Percentiles rank a stretch among this genome's conserved stretches.
phyloP scores from a whole-genome alignment of 495 filamentous ascomycete genomes.

The Elaphomyces granulatus region DNA sequence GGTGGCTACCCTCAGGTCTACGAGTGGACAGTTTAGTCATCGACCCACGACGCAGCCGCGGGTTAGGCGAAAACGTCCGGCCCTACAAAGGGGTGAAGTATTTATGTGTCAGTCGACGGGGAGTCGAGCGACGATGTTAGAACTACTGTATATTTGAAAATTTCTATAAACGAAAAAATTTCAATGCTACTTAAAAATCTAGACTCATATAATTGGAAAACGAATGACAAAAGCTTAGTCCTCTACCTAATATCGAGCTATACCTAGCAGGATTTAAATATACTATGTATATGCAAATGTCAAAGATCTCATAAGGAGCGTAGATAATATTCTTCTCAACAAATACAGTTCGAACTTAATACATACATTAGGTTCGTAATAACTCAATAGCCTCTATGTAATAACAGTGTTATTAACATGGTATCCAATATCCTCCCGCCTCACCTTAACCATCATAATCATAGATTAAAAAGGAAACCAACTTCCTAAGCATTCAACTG shows the following conservation, averaged over 20 bases:
- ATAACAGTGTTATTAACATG: too few species aligned
- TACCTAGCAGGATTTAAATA: not conserved
- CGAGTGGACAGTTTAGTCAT: conserved; percentile 80
- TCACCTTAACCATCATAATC: too few species aligned
- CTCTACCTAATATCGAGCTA: too few species aligned
- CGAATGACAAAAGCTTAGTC: not conserved
- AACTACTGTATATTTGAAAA: too few species aligned
- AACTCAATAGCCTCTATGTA: too few species aligned
- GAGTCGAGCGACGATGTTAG: conserved; percentile 51
- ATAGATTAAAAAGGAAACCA: too few species aligned
- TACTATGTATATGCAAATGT: conserved; percentile 1
- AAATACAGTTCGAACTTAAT: too few species aligned
- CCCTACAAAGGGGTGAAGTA: conserved; percentile 99
- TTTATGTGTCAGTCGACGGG: conserved; percentile 71
- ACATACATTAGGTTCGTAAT: too few species aligned
- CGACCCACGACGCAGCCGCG: conserved; percentile 72
- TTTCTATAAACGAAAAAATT: too few species aligned
- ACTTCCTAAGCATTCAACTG: too few species aligned
- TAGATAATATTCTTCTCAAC: too few species aligned
- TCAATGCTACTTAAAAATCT: not conserved
- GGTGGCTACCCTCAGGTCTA: conserved; percentile 90
- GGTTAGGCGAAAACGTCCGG: conserved; percentile 73
- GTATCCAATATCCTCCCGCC: too few species aligned
- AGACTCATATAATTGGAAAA: not conserved
- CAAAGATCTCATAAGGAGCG: not conserved